Evolutionary conservation across 805 yeast genomes (phyloP).

Genomic region (Ogataea zsoltii): DNA sequence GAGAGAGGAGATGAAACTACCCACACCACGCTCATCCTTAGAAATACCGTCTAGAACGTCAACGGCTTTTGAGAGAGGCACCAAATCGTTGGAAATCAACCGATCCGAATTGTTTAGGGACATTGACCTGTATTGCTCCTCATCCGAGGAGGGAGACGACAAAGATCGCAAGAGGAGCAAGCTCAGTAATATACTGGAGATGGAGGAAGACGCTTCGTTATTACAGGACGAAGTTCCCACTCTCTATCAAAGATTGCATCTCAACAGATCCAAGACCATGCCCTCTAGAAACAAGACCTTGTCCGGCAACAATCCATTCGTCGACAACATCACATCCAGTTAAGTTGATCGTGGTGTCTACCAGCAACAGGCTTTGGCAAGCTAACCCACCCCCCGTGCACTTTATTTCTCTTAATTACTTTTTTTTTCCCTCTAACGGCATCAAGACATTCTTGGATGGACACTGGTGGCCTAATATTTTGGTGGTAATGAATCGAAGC

Average conservation of each 20-base stretch:
- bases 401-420: too few relatives aligned
- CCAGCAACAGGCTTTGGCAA: too few relatives aligned
- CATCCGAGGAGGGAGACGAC: conserved; percentile 19
- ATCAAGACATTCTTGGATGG: too few relatives aligned
- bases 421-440: too few relatives aligned
- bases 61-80: conserved; percentile 8
- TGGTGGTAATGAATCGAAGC: too few relatives aligned
- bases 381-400: too few relatives aligned
- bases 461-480: too few relatives aligned
- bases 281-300: conserved; percentile 9
- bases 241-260: neutral
- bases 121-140: conserved; percentile 12
- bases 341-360: neutral
- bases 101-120: conserved; percentile 23
- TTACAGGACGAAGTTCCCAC: neutral
- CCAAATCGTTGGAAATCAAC: conserved; percentile 33
- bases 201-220: conserved; percentile 16
- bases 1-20: conserved; percentile 41
- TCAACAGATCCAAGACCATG: conserved; percentile 11
- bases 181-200: conserved; percentile 21
- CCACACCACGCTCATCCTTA: conserved; percentile 30
- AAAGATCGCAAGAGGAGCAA: conserved; percentile 12
- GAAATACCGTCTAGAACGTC: conserved; percentile 29
- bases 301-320: conserved; percentile 15
- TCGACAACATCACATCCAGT: neutral